Percentiles rank a stretch among this genome's conserved stretches.
phyloP scores from a whole-genome alignment of 2,329 filamentous ascomycete species.

The Calonectria fujianensis region DNA sequence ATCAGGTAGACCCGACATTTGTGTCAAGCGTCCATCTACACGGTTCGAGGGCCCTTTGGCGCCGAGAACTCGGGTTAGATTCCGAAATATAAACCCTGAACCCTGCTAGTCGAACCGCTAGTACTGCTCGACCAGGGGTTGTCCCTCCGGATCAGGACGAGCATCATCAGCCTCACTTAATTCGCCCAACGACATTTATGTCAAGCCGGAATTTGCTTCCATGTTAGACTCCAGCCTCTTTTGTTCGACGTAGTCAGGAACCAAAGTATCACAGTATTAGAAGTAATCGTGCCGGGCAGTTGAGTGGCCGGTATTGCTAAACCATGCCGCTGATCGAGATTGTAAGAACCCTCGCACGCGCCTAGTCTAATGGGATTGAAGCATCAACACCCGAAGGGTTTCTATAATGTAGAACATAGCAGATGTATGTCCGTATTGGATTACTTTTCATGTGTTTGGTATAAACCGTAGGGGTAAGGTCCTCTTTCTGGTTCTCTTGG shows the following conservation, averaged over 20 bases:
- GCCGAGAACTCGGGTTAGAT: slow-evolving; percentile 46
- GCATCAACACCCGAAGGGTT: no score
- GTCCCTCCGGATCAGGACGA: slow-evolving; percentile 48
- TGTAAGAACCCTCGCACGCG: background rate
- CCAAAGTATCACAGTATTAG: background rate
- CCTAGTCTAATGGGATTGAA: background rate
- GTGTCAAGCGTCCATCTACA: slow-evolving; percentile 42
- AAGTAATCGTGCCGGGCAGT: no score
- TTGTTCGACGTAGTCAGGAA: background rate
- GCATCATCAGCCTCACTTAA: slow-evolving; percentile 47
- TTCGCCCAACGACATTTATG: slow-evolving; percentile 34
- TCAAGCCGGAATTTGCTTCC: background rate
- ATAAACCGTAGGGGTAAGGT: background rate
- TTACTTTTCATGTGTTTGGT: no score
- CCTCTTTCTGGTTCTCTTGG: background rate
- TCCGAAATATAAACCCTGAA: slow-evolving; percentile 51
- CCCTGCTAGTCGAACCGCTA: slow-evolving; percentile 48
- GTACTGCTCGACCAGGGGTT: slow-evolving; percentile 44
- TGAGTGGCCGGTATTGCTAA: background rate
- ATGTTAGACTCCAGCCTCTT: background rate
- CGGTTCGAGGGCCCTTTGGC: slow-evolving; percentile 15
- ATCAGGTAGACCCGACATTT: slow-evolving; percentile 20
- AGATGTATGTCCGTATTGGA: no score
- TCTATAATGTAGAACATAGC: no score
- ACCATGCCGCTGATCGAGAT: background rate